Conservation (phyloP, 192 early-diverging fungal species). For the Nowakowskiella sp. region DNA sequence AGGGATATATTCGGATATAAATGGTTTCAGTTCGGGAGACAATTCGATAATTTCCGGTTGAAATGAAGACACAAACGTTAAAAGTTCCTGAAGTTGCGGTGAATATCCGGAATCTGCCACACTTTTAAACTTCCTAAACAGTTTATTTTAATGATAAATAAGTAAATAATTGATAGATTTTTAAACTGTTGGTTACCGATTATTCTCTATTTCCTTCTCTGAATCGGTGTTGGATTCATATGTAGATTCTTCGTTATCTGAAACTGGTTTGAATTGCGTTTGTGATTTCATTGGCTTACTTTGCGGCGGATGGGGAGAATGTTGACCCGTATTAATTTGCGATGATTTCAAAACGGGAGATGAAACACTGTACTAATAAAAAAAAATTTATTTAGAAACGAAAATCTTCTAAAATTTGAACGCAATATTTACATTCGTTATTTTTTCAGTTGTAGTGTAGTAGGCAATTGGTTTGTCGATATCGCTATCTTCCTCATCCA, state of each 20-base stretch:
- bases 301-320: too few relatives aligned
- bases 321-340: too few relatives aligned
- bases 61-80: neutral
- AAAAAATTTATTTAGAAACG: too few relatives aligned
- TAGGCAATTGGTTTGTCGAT: too few relatives aligned
- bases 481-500: neutral
- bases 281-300: too few relatives aligned
- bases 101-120: neutral
- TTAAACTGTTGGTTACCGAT: neutral
- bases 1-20: constrained; percentile 4
- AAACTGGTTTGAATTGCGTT: neutral
- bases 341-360: neutral
- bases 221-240: neutral
- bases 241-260: neutral
- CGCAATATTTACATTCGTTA: neutral
- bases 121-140: neutral
- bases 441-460: neutral
- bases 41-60: constrained; percentile 6
- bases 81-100: constrained; percentile 8
- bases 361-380: too few relatives aligned
- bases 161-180: neutral
- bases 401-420: neutral
- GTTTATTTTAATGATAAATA: neutral
- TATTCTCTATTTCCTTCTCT: neutral
- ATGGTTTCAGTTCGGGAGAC: constrained; percentile 2